Evolutionary conservation across 805 yeast species (phyloP), one percentile per base, ranked within the genome.

Genomic region (Priceomyces castillae): DNA sequence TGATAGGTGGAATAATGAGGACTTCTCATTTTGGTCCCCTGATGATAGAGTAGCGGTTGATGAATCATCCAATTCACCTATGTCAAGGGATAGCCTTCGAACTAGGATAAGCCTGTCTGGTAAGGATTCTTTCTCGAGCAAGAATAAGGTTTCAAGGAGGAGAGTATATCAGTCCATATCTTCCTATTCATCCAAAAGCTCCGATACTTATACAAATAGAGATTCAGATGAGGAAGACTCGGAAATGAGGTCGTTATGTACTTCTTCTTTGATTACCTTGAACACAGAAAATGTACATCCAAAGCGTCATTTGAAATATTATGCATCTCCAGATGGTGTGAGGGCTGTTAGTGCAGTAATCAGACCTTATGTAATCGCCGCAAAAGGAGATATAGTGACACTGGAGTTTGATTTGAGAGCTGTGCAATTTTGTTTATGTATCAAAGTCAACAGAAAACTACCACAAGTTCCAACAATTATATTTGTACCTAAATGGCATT

Each of bases 1-100:
- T 0, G 99, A 92, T 62, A 61, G 75, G 19, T 92, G 97, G 95
- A 92, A 92, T 56, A 82, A 89, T 51, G 99, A 92, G 58, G 98
- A 92, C 62, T 83, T 92, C 59, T 86, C 97, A 1, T 77, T 92
- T 44, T 92, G 84, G 85, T 84, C 94, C 1, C 64, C 71, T 2
- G 90, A 84, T 47, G 89, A 84, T 50, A 49, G 71, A 33, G 28
- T 10, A n/a, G 14, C 26, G 7, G 17, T 15, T 30, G 34, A 30
- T n/a, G 18, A 30, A 3, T 15, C 17, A 9, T 20, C 35, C 14
- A 30, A 30, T 20, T 16, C 37, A 33, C 6, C 9, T 22, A 12
- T 30, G 14, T n/a, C n/a, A n/a, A 18, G 18, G 10, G 31, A 11
- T 12, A 28, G 31, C 15, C 4, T 4, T n/a, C 31, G 31, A 6